Conservation (phyloP, 257 asterid species). For the Lithospermum erythrorhizon region DNA sequence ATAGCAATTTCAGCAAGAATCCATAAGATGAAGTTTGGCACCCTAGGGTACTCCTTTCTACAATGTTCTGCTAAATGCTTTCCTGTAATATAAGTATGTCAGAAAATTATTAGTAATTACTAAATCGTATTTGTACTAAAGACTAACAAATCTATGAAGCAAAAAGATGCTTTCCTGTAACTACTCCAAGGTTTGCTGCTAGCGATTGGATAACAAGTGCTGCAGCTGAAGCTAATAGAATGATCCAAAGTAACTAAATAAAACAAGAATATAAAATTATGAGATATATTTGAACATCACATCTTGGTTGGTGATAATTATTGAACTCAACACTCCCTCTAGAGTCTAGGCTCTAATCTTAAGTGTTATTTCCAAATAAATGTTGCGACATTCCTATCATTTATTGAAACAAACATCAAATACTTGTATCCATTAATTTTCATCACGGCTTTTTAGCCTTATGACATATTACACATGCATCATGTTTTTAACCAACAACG, state of each 20-base stretch:
- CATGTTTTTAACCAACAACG: too few relatives aligned
- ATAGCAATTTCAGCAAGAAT: conserved; percentile 86
- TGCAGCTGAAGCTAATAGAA: conserved; percentile 76
- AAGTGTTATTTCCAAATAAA: too few relatives aligned
- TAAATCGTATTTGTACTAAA: background rate
- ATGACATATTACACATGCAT: too few relatives aligned
- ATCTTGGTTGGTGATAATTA: background rate
- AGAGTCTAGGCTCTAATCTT: too few relatives aligned
- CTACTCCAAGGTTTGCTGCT: conserved; percentile 94
- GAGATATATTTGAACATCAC: conserved; percentile 3
- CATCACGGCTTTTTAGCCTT: too few relatives aligned
- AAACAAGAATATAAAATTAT: conserved; percentile 8
- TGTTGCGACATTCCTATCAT: too few relatives aligned
- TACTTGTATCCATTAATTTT: too few relatives aligned
- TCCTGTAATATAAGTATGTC: conserved; percentile 29
- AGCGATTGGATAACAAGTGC: conserved; percentile 88
- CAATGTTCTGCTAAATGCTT: conserved; percentile 96
- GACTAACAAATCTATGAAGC: background rate
- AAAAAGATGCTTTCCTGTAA: conserved; percentile 46
- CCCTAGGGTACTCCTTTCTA: conserved; percentile 63
- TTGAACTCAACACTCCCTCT: too few relatives aligned
- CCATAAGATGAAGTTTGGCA: conserved; percentile 74
- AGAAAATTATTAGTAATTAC: conserved; percentile 1
- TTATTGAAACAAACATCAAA: too few relatives aligned
- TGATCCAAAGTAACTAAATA: conserved; percentile 78